A percentile compares a stretch with the other conserved stretches of the same genome.
These are phyloP conservation scores for Colletotrichum chlorophyti DNA, from an alignment of 2,329 filamentous ascomycete species.

Conservation along the genomic window DNA sequence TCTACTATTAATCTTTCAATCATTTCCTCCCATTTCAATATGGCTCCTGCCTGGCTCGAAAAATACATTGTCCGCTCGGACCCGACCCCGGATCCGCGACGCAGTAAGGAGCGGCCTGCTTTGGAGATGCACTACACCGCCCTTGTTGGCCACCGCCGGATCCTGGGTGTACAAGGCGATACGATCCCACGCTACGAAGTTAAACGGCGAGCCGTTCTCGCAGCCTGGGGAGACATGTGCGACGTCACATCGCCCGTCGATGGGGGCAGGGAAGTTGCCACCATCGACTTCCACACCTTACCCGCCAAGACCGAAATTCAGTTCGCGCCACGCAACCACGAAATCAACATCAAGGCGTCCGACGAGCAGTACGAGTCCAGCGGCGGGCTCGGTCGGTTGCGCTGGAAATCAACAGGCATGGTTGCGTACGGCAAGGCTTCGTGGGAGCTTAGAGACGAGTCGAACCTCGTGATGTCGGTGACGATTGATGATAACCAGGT, in stretches of 20 bases:
- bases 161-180: conserved; percentile 7
- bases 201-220: background rate
- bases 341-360: background rate
- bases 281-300: conserved; percentile 2
- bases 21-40: background rate
- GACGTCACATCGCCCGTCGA: conserved; percentile 6
- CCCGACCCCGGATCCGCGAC: conserved; percentile 5
- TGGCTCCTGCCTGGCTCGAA: conserved; percentile 20
- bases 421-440: conserved; percentile 1
- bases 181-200: conserved; percentile 12
- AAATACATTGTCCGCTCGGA: conserved; percentile 8
- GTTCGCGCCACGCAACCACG: background rate
- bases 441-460: conserved; percentile 12
- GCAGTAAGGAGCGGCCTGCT: conserved; percentile 1
- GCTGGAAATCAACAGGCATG: conserved; percentile 10
- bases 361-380: background rate
- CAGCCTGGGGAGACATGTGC: conserved; percentile 3
- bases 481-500: conserved; percentile 2
- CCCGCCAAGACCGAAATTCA: background rate
- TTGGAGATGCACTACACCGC: conserved; percentile 12
- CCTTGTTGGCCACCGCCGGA: conserved; percentile 2
- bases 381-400: background rate
- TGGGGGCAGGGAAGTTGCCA: conserved; percentile 2
- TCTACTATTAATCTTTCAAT: background rate
- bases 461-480: conserved; percentile 1